phyloP scores from a whole-genome alignment of 2,329 filamentous ascomycete species.

The Nothopassalora personata region DNA sequence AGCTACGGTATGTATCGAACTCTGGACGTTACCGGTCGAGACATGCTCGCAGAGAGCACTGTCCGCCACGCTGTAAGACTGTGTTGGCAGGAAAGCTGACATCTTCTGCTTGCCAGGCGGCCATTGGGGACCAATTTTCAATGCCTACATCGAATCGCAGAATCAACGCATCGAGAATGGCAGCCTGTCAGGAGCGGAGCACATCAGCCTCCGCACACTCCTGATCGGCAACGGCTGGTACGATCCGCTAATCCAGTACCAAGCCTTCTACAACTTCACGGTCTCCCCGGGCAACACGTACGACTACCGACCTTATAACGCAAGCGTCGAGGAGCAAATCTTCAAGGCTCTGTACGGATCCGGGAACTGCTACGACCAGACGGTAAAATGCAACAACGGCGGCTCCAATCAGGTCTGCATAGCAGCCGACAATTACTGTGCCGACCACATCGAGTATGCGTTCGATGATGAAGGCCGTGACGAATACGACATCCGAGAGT shows the following conservation, averaged over 20 bases:
- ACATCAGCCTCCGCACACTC: constrained; percentile 30
- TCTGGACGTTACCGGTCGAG: too few species aligned
- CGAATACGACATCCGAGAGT: constrained; percentile 56
- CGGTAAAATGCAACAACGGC: constrained; percentile 50
- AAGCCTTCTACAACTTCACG: constrained; percentile 55
- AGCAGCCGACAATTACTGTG: constrained; percentile 53
- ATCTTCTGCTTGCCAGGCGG: constrained; percentile 5
- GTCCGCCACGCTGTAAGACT: too few species aligned
- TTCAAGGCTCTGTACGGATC: constrained; percentile 57
- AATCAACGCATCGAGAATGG: constrained; percentile 37
- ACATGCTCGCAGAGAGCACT: too few species aligned
- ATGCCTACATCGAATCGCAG: constrained; percentile 29
- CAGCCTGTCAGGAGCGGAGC: constrained; percentile 27
- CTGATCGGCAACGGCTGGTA: constrained; percentile 51
- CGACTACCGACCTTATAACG: constrained; percentile 50
- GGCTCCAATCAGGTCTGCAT: constrained; percentile 49
- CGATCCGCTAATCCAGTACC: constrained; percentile 52
- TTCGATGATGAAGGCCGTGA: constrained; percentile 52
- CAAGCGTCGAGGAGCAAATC: constrained; percentile 45
- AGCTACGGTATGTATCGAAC: constrained; percentile 18
- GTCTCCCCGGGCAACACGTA: constrained; percentile 55
- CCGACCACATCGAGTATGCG: constrained; percentile 47
- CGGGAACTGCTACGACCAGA: constrained; percentile 56
- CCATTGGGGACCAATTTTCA: constrained; percentile 30
- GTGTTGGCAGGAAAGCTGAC: too few species aligned